Evolutionary conservation across 495 filamentous ascomycete genomes (phyloP), one percentile per base, ranked within the genome.

Genomic region (Hyaloscypha bicolor): DNA sequence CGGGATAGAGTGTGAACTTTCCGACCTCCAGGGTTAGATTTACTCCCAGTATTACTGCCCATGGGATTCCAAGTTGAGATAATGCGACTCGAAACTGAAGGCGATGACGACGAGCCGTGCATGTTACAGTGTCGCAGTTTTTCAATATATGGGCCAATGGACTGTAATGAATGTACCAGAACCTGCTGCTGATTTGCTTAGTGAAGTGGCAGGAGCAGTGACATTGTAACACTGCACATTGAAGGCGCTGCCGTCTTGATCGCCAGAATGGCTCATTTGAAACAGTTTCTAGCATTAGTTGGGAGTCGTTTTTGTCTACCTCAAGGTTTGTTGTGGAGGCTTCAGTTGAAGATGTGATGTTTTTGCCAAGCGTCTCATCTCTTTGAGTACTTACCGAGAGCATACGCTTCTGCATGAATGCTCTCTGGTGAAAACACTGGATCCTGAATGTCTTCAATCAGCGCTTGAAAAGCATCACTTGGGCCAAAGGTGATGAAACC

Each of bases 151-250:
- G 31, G 14, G 32, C 31, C 30, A 60, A 39, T 37, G 58, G 25
- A 21, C 19, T 60, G 21, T 60, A 60, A 14, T 39, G 58, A 2
- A 60, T 32, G 30, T 39, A 60, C 58, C 31, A 60, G 33, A 60
- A 60, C 22, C 58, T 39, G 14, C 58, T n/a, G 32, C 32, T 39
- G 58, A 60, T 39, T 60, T 60, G 29, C 58, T 35, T 29, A 5
- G 58, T 42, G 2, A 42, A 6, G 37, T 60, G 58, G 58, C 58
- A 60, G 21, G 58, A 60, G 58, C 58, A 60, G 22, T 60, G 58
- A 42, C 58, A 60, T 16, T 25, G 29, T 14, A 60, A 21, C 11
- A 22, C 19, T 35, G 30, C 35, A 60, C 58, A 60, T 37, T 42
- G 32, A 60, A 6, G 42, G 42, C 1, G 16, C 42, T 19, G 9